These are phyloP conservation scores for Paraphoma sp. DNA, from an alignment of 2,329 filamentous ascomycete genomes.

Conservation along the genomic window DNA sequence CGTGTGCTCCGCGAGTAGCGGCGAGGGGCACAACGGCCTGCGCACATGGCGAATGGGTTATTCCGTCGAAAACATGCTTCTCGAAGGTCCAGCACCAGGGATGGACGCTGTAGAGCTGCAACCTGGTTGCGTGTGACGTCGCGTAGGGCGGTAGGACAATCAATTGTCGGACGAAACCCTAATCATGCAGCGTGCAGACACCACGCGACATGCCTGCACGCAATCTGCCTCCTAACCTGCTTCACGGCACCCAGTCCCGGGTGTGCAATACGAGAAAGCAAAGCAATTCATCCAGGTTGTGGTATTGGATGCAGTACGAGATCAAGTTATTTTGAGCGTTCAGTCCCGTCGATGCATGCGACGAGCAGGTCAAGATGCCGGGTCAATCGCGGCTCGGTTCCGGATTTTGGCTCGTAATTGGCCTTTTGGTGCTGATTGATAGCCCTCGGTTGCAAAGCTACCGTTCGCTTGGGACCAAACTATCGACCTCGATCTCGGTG, in stretches of 20 bases:
- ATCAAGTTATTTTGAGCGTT: conserved; percentile 16
- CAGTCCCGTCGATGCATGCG: conserved; percentile 5
- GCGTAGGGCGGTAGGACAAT: conserved; percentile 22
- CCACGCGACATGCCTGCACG: conserved; percentile 1
- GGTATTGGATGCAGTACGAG: conserved; percentile 7
- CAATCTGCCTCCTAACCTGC: not conserved
- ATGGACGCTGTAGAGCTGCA: conserved; percentile 21
- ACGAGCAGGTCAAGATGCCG: not conserved
- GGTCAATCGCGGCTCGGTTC: conserved; percentile 16
- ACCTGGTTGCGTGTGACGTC: conserved; percentile 13
- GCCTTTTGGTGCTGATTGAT: conserved; percentile 5
- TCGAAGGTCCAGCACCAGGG: conserved; percentile 25
- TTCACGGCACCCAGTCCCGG: not conserved
- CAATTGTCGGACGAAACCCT: conserved; percentile 3
- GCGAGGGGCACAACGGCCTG: conserved; percentile 14
- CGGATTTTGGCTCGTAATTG: conserved; percentile 10
- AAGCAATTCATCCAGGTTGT: not conserved
- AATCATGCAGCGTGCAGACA: not conserved
- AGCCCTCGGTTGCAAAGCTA: conserved; percentile 17
- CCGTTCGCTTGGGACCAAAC: conserved; percentile 21
- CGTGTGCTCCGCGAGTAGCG: conserved; percentile 12
- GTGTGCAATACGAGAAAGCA: not conserved
- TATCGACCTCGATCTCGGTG: conserved; percentile 20
- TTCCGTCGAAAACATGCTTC: conserved; percentile 28
- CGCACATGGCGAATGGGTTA: conserved; percentile 18